Base-by-base conservation (phyloP, 495 filamentous ascomycete genomes). In the Glonium stellatum region DNA sequence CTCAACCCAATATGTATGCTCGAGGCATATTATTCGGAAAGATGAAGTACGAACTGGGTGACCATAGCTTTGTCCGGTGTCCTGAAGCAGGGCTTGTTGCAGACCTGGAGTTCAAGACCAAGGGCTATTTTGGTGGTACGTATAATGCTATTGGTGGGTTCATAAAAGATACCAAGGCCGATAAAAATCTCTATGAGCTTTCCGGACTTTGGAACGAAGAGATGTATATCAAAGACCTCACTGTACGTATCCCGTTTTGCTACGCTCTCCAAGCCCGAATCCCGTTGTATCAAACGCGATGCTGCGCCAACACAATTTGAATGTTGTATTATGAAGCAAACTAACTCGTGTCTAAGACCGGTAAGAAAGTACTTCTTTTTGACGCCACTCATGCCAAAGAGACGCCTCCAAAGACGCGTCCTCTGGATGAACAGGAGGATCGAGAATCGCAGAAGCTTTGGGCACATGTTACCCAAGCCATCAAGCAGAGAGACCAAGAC, bases 1-100 rank as follows among this genome's bases (percentile, higher is more conserved):
- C 93, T 0, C 93, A 99, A 70, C 93, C 93, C 6, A 99, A 99
- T 72, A 99, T 99, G 92, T 99, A 99, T 73, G 95, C 92, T 37
- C 83, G 93, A 57, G 93, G 93, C 23, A 97, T 99, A 57, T 77
- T 99, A 12, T 97, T 99, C 68, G 93, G 93, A 21, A 97, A 96
- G 74, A 97, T 99, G 93, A 97, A 96, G 73, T 99, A 97, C 74
- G 93, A 99, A 75, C 82, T 99, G 19, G 93, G 93, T 39, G 93
- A 99, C 71, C 92, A 96, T 76, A 95, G 91, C 74, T 89, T 87
- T 65, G 88, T 97, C n/a, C 81, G 84, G 60, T 99, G 92, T 72
- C 88, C 93, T 1, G 95, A 97, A 71, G 76, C 87, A 25, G 84
- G 87, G 44, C 77, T 97, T 13, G 79, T 83, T n/a, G 91, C 91